Evolutionary conservation across 768 basidiomycete species (phyloP), one percentile per base, ranked within the genome.

Genomic region (Leccinum ochraceum): DNA sequence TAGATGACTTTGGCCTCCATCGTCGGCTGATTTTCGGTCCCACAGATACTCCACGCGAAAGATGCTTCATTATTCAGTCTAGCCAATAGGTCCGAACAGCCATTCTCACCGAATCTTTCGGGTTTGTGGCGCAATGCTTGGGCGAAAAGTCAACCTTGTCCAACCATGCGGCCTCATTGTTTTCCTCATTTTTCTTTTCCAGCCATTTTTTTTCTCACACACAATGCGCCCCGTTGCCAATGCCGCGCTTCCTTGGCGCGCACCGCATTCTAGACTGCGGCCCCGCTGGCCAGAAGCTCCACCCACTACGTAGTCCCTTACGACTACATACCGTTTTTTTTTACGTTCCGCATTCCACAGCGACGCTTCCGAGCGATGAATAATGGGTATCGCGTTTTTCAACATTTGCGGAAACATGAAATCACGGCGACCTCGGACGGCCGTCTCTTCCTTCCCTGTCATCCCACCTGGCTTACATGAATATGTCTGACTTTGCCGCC

Each of bases 51-150:
- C 11, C 48, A 59, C 49, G 42, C 26, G 32, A 30, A 42, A 24
- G 53, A 16, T 10, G n/a, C 39, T 11, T 17, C 51, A 53, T 32
- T 32, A 22, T 22, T 14, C 11, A 2, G 34, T 50, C 32, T 36
- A 17, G 32, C 32, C 26, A 36, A 54, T 32, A 30, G 36, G 60
- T 9, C 46, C 16, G 52, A 28, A 26, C 37, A 36, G 10, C 28
- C 42, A 20, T 46, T 36, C 30, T 48, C 54, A 16, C 34, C 30
- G 32, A 55, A 53, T 54, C 24, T 10, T 56, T 59, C 56, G 30
- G 65, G 53, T 20, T 46, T 66, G 65, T 67, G 65, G 62, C 66
- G 65, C 58, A 32, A 28, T 28, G 54, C 59, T 24, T 49, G 24
- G 37, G 48, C 54, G 50, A 56, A 52, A 3, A 30, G 20, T 46